These are phyloP conservation scores for Periconia sp. DNA, from an alignment of 2,329 filamentous ascomycete species.

Conservation along the genomic window DNA sequence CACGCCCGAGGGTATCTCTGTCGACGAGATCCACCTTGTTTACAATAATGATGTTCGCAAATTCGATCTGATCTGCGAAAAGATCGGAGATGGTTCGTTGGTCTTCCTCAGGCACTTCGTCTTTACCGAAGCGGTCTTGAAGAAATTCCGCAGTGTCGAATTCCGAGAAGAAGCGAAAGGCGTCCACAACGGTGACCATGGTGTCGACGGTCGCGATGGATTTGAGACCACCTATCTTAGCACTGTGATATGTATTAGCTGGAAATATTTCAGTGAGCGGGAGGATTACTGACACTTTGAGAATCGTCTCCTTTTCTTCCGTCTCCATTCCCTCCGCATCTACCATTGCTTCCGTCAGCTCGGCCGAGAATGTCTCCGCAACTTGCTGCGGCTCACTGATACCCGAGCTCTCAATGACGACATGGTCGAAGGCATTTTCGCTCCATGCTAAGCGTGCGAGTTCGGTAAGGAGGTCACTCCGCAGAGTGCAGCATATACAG, in stretches of 20 bases:
- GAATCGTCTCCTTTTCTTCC: conserved; percentile 53
- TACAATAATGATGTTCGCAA: conserved; percentile 73
- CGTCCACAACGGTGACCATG: conserved; percentile 74
- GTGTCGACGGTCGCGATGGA: conserved; percentile 72
- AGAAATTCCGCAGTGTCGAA: conserved; percentile 74
- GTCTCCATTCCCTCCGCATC: conserved; percentile 49
- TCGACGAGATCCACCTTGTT: conserved; percentile 73
- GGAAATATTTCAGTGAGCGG: no score
- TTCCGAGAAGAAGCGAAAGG: conserved; percentile 74
- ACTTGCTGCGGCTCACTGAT: conserved; percentile 78
- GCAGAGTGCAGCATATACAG: conserved; percentile 77
- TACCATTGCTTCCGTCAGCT: conserved; percentile 53
- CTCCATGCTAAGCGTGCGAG: conserved; percentile 67
- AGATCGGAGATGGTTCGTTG: conserved; percentile 76
- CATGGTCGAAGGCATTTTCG: conserved; percentile 69
- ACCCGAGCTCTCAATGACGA: conserved; percentile 73
- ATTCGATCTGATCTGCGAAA: conserved; percentile 80
- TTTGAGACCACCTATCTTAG: conserved; percentile 63
- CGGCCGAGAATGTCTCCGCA: conserved; percentile 72
- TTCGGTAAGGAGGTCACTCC: conserved; percentile 73
- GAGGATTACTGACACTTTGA: conserved; percentile 56
- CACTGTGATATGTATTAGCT: conserved; percentile 22
- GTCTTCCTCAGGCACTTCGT: conserved; percentile 67
- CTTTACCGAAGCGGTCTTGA: conserved; percentile 63
- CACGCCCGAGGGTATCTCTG: conserved; percentile 51